Conservation (phyloP, 192 early-diverging fungal species). For the Backusella macrospora region DNA sequence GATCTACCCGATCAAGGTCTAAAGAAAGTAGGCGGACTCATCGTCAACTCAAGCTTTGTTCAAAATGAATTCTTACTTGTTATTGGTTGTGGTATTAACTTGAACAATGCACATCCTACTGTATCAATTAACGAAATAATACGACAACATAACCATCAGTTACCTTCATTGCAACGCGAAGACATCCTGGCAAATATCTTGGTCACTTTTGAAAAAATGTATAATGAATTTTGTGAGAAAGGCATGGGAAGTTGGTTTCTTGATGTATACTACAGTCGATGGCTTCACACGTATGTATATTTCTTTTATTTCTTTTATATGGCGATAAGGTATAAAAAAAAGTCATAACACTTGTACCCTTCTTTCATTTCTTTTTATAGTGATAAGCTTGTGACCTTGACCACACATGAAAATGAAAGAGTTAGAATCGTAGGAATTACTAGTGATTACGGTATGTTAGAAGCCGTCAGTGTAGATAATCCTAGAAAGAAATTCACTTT, state of each 20-base stretch:
- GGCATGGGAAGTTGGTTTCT: conserved; percentile 64
- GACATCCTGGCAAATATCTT: conserved; percentile 65
- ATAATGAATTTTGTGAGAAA: conserved; percentile 67
- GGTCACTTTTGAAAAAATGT: conserved; percentile 75
- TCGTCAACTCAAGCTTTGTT: conserved; percentile 82
- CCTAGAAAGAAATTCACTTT: conserved; percentile 63
- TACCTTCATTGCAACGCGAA: conserved; percentile 69
- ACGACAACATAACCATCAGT: conserved; percentile 52
- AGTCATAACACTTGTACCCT: background rate
- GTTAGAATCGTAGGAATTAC: conserved; percentile 82
- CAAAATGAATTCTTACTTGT: conserved; percentile 76
- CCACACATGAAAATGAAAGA: conserved; percentile 55
- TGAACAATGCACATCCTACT: conserved; percentile 83
- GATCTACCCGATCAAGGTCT: conserved; percentile 49
- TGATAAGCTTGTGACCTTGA: conserved; percentile 67
- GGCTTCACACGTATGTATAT: conserved; percentile 76
- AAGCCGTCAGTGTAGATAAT: conserved; percentile 63
- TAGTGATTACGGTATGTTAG: conserved; percentile 70
- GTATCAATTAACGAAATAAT: conserved; percentile 86
- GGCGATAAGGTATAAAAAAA: background rate
- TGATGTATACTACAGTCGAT: conserved; percentile 77
- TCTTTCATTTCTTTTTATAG: conserved; percentile 32
- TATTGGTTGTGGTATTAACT: conserved; percentile 89
- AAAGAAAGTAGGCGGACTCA: conserved; percentile 86
- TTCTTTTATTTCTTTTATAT: background rate